These are phyloP conservation scores for Letharia lupina DNA, from an alignment of 495 filamentous ascomycete species.

Conservation along the genomic window DNA sequence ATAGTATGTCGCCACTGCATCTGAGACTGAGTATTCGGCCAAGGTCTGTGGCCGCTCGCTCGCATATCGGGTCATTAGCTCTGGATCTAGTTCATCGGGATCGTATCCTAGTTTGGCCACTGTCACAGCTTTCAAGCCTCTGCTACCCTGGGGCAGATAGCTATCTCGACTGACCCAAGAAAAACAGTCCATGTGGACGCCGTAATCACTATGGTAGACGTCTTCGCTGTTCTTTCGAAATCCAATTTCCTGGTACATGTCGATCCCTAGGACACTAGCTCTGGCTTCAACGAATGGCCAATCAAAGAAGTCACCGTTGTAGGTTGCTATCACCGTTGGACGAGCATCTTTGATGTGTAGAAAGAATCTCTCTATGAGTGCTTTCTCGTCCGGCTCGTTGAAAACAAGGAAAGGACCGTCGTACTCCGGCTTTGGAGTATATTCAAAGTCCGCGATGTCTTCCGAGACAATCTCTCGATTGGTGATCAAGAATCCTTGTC, in stretches of 20 bases:
- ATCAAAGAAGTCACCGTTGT: constrained; percentile 99
- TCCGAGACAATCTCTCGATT: constrained; percentile 97
- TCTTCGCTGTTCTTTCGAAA: constrained; percentile 93
- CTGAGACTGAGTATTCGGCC: constrained; percentile 96
- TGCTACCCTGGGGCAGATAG: constrained; percentile 94
- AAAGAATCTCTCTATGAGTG: constrained; percentile 84
- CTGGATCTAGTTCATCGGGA: constrained; percentile 94
- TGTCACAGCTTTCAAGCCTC: constrained; percentile 95
- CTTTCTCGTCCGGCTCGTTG: constrained; percentile 93
- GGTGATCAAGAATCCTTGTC: constrained; percentile 95
- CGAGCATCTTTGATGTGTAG: constrained; percentile 89
- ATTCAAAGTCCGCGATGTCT: constrained; percentile 96
- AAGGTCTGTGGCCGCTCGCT: constrained; percentile 85
- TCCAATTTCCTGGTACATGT: constrained; percentile 98
- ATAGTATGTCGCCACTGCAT: constrained; percentile 98
- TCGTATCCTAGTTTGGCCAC: constrained; percentile 97
- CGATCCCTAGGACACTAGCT: constrained; percentile 88
- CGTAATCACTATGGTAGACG: constrained; percentile 88
- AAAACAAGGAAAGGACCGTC: constrained; percentile 92
- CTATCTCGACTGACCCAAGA: constrained; percentile 98
- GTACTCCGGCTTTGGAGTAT: constrained; percentile 95
- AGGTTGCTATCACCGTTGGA: constrained; percentile 94
- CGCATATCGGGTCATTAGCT: constrained; percentile 94
- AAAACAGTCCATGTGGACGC: constrained; percentile 98
- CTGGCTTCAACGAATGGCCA: constrained; percentile 97